phyloP scores from a whole-genome alignment of 1,284 basidiomycete species.

The Pseudozyma flocculosa region DNA sequence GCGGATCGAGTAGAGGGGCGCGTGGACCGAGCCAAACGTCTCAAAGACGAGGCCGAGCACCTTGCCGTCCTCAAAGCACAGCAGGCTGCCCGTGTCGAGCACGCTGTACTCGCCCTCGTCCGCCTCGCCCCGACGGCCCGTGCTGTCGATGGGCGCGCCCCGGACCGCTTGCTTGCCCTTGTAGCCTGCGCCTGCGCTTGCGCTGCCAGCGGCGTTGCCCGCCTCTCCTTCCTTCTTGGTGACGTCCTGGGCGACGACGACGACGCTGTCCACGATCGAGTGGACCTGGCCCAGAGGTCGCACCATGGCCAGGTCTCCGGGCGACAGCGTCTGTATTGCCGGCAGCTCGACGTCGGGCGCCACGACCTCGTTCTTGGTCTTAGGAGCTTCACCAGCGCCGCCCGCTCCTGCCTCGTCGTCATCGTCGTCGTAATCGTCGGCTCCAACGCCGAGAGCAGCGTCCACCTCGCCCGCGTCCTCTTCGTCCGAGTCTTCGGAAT shows the following conservation, averaged over 20 bases:
- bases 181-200: background rate
- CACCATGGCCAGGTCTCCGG: slow-evolving; percentile 24
- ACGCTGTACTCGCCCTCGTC: slow-evolving; percentile 62
- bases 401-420: slow-evolving; percentile 33
- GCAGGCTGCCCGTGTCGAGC: slow-evolving; percentile 82
- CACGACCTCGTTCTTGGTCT: slow-evolving; percentile 49
- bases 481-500: slow-evolving; percentile 1
- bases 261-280: slow-evolving; percentile 52
- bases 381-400: slow-evolving; percentile 13
- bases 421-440: slow-evolving; percentile 10
- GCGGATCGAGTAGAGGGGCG: slow-evolving; percentile 78
- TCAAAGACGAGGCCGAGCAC: slow-evolving; percentile 84
- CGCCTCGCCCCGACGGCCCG: slow-evolving; percentile 33
- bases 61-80: slow-evolving; percentile 78
- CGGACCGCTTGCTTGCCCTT: background rate
- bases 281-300: slow-evolving; percentile 43
- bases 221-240: slow-evolving; percentile 1
- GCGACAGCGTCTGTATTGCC: slow-evolving; percentile 16
- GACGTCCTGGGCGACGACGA: slow-evolving; percentile 50
- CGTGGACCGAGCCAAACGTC: slow-evolving; percentile 82
- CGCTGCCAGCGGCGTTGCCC: background rate
- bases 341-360: slow-evolving; percentile 33
- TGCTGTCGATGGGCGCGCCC: slow-evolving; percentile 27
- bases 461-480: slow-evolving; percentile 5
- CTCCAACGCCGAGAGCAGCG: slow-evolving; percentile 2